Base-by-base conservation (phyloP, 352 stramenopile species). In the Phytophthora boehmeriae region DNA sequence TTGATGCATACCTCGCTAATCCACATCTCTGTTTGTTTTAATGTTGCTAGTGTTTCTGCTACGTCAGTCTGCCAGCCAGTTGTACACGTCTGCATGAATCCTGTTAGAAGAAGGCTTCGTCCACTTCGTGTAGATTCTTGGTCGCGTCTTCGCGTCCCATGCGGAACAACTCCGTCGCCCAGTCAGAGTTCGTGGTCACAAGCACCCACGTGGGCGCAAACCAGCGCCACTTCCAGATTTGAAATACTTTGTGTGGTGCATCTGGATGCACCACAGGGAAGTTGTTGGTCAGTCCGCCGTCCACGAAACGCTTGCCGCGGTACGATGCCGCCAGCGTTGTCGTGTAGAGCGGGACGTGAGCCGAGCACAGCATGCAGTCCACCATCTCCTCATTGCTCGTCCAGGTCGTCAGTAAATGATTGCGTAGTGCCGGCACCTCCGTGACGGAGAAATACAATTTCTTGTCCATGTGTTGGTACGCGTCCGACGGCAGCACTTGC, bases 161-260 rank as follows among this genome's bases (percentile, higher is more conserved):
- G 52, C 86, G 71, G 54, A 93, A 93, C 38, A 91, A 59, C 48
- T 90, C 64, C 38, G 80, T 72, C 3, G 83, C 86, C 86, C 86
- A 92, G 57, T 89, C 83, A 4, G 78, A 74, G 58, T 85, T 82
- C 1, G 83, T 94, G 17, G 79, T 92, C 48, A 94, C 78, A 23
- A 92, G 75, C 14, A 94, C 34, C 83, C 83, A 94, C 35, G 83
- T 80, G 13, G 85, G 85, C 34, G 67, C 73, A 68, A 94, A 80
- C 77, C 83, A 89, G 48, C 85, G 81, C 85, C 85, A 92, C 47
- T 91, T 89, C 75, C 81, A 88, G 71, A 94, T 88, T 66, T 94
- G 83, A 50, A 94, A 88, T 53, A 92, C 81, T 54, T 90, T 89
- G 63, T 89, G 73, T 14, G 83, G 73, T 22, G 62, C 57, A 8